Percentiles rank a stretch among this genome's conserved stretches.
phyloP scores from a whole-genome alignment of 148 eudicot genomes.

The Arbutus unedo region DNA sequence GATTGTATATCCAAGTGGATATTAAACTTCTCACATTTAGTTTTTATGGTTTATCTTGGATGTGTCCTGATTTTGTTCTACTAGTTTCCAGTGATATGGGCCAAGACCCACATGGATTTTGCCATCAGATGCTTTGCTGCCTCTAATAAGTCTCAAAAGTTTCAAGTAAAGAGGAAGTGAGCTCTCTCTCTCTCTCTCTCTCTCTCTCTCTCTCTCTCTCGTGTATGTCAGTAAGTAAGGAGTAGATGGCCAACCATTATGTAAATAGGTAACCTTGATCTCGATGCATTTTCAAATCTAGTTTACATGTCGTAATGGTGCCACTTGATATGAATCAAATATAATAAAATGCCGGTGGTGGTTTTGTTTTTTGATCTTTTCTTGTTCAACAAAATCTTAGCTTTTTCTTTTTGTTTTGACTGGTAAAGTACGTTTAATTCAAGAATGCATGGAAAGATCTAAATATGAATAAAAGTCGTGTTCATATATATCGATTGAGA shows the following conservation, averaged over 20 bases:
- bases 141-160: constrained; percentile 42
- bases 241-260: background rate
- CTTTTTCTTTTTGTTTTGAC: background rate
- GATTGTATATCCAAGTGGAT: background rate
- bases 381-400: background rate
- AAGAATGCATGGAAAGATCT: background rate
- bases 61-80: constrained; percentile 17
- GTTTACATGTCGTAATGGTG: background rate
- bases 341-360: background rate
- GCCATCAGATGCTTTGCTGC: constrained; percentile 57
- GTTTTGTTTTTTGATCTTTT: background rate
- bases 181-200: constrained; percentile 20
- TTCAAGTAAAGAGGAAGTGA: constrained; percentile 64
- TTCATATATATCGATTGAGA: background rate
- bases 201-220: background rate
- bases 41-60: background rate
- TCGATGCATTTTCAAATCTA: background rate
- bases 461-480: background rate
- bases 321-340: background rate
- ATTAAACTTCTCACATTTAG: background rate
- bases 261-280: background rate
- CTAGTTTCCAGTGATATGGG: constrained; percentile 43
- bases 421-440: background rate
- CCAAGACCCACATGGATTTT: constrained; percentile 23
- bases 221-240: background rate